A percentile compares a stretch with the other conserved stretches of the same genome.
Conservation (phyloP, 768 basidiomycete genomes). For the Lentinus tigrinus region DNA sequence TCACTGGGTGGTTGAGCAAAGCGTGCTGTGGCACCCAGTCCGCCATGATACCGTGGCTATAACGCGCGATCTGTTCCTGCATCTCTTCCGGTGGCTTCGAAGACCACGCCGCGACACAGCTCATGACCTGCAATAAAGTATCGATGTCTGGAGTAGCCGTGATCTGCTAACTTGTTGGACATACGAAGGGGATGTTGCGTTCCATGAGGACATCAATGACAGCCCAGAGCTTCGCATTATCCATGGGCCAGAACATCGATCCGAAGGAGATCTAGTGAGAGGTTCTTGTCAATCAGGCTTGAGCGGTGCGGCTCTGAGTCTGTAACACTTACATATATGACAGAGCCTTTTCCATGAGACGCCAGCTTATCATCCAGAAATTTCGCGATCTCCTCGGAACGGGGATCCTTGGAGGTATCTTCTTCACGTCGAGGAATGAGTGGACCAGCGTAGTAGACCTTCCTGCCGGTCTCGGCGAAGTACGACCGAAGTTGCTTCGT, state of each 20-base stretch:
- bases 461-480: constrained; percentile 5
- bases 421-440: constrained; percentile 2
- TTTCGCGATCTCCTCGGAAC: not conserved
- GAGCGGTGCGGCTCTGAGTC: too few relatives aligned
- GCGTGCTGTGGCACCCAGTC: constrained; percentile 7
- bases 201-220: constrained; percentile 19
- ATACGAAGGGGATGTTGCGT: constrained; percentile 19
- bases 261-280: constrained; percentile 19
- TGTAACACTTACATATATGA: constrained; percentile 15
- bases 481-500: not conserved
- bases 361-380: constrained; percentile 12
- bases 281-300: too few relatives aligned
- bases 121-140: not conserved
- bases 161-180: too few relatives aligned
- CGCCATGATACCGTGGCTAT: constrained; percentile 2
- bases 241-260: constrained; percentile 16
- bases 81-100: constrained; percentile 3
- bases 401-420: not conserved
- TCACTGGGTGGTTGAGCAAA: constrained; percentile 3
- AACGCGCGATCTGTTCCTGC: not conserved
- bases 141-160: too few relatives aligned
- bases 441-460: constrained; percentile 11
- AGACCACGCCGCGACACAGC: constrained; percentile 1
- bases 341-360: constrained; percentile 12
- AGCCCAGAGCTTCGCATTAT: constrained; percentile 13